These are phyloP conservation scores for Colletotrichum sojae DNA, from an alignment of 2,329 filamentous ascomycete species.

Conservation along the genomic window DNA sequence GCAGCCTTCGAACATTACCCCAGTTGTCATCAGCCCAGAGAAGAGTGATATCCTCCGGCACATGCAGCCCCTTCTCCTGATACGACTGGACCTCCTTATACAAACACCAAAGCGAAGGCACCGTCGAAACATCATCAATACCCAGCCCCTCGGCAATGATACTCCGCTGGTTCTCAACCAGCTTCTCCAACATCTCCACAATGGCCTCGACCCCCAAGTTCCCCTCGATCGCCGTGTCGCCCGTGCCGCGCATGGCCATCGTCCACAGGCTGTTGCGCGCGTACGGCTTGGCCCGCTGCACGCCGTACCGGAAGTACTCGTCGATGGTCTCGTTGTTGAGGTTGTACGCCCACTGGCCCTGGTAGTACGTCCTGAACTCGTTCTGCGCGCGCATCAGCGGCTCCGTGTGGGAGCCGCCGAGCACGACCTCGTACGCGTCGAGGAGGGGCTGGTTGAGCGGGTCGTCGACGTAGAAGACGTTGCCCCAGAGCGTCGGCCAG, in stretches of 20 bases:
- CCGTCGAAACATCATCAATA: constrained; percentile 61
- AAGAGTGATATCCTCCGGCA: constrained; percentile 76
- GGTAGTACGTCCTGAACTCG: constrained; percentile 66
- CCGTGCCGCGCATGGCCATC: constrained; percentile 78
- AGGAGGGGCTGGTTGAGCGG: constrained; percentile 76
- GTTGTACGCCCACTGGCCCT: constrained; percentile 78
- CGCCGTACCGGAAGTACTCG: constrained; percentile 78
- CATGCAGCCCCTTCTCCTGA: constrained; percentile 71
- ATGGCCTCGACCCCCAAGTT: constrained; percentile 68
- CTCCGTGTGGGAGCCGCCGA: constrained; percentile 81
- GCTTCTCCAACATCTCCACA: constrained; percentile 69
- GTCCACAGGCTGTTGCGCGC: constrained; percentile 77
- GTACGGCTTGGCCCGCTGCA: constrained; percentile 74
- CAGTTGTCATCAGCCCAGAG: constrained; percentile 80
- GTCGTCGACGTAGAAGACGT: constrained; percentile 82
- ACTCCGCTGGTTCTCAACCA: constrained; percentile 72
- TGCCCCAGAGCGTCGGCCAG: constrained; percentile 81
- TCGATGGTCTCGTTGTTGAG: constrained; percentile 78
- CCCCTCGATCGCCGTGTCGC: constrained; percentile 72
- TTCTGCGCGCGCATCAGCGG: constrained; percentile 76
- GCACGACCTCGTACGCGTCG: constrained; percentile 81
- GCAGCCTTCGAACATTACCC: constrained; percentile 75
- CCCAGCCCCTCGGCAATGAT: constrained; percentile 71
- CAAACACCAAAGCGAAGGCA: constrained; percentile 80
- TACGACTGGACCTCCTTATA: constrained; percentile 83